A percentile compares a stretch with the other conserved stretches of the same genome.
phyloP scores from a whole-genome alignment of 2,329 filamentous ascomycete species.

The Trichoderma arundinaceum region DNA sequence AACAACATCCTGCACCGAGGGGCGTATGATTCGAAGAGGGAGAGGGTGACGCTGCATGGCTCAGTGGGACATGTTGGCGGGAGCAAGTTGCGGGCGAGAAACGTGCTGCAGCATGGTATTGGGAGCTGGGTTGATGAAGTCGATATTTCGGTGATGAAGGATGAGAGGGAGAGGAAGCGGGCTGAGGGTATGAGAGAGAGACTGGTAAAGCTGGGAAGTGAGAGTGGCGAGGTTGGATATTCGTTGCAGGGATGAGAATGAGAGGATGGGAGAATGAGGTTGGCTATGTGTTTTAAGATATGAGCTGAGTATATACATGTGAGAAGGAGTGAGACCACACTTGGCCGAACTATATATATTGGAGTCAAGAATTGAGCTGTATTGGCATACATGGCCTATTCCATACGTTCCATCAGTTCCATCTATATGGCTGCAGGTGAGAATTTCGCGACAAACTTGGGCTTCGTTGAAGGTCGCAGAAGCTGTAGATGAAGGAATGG shows the following conservation, averaged over 20 bases:
- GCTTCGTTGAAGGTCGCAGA: too few relatives aligned
- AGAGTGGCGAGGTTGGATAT: constrained; percentile 67
- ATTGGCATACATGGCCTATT: too few relatives aligned
- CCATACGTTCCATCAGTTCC: too few relatives aligned
- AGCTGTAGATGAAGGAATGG: too few relatives aligned
- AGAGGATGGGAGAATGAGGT: neutral
- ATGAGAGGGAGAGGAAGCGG: constrained; percentile 50
- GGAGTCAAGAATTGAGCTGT: too few relatives aligned
- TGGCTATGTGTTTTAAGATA: too few relatives aligned
- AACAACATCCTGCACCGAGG: constrained; percentile 85
- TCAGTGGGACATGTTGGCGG: constrained; percentile 68
- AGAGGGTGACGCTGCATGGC: constrained; percentile 75
- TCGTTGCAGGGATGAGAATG: constrained; percentile 59
- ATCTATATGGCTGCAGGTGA: too few relatives aligned
- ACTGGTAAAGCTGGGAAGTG: constrained; percentile 65
- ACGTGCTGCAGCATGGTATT: constrained; percentile 77
- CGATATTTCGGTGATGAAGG: constrained; percentile 56
- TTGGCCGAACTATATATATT: too few relatives aligned
- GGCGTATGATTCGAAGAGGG: constrained; percentile 62
- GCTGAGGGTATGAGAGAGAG: constrained; percentile 69
- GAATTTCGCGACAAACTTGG: too few relatives aligned
- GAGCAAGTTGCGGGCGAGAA: constrained; percentile 64
- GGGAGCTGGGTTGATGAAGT: constrained; percentile 67
- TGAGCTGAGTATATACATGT: too few relatives aligned
- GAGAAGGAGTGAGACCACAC: too few relatives aligned